These are phyloP conservation scores for Xylaria castorea DNA, from an alignment of 495 filamentous ascomycete genomes.

Conservation along the genomic window DNA sequence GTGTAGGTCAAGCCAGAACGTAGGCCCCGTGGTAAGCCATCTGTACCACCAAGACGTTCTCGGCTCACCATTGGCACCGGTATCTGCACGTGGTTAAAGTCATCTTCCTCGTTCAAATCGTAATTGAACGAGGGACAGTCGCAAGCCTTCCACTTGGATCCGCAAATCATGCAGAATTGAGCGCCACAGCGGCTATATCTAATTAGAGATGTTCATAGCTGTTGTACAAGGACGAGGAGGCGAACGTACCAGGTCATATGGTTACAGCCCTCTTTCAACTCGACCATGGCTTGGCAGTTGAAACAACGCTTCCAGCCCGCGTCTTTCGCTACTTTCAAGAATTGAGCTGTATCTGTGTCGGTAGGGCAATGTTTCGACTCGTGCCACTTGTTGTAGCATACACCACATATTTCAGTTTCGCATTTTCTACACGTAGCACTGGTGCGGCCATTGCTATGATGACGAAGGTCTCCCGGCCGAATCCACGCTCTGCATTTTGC, in stretches of 20 bases:
- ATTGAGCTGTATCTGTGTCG: constrained; percentile 69
- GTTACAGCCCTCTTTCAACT: constrained; percentile 81
- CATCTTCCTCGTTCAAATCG: constrained; percentile 63
- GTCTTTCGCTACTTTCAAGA: constrained; percentile 71
- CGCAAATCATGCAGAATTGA: constrained; percentile 85
- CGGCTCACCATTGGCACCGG: constrained; percentile 46
- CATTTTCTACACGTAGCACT: constrained; percentile 69
- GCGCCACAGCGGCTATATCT: constrained; percentile 70
- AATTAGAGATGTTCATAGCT: constrained; percentile 25
- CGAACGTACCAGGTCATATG: constrained; percentile 79
- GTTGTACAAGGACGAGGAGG: neutral
- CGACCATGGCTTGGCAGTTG: constrained; percentile 76
- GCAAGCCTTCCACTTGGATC: constrained; percentile 79
- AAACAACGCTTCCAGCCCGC: constrained; percentile 81
- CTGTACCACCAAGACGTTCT: constrained; percentile 33
- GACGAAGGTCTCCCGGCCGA: constrained; percentile 67
- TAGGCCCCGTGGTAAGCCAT: constrained; percentile 27
- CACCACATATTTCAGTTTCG: constrained; percentile 73
- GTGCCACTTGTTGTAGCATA: constrained; percentile 79
- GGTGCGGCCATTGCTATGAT: constrained; percentile 55
- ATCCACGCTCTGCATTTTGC: constrained; percentile 78
- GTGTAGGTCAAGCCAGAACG: constrained; percentile 55
- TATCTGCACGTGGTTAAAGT: constrained; percentile 63
- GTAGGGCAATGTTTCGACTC: constrained; percentile 69
- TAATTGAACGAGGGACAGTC: constrained; percentile 83